Base-by-base conservation (phyloP, 371 early-diverging fungal genomes). In the Nematocida homosporus region DNA sequence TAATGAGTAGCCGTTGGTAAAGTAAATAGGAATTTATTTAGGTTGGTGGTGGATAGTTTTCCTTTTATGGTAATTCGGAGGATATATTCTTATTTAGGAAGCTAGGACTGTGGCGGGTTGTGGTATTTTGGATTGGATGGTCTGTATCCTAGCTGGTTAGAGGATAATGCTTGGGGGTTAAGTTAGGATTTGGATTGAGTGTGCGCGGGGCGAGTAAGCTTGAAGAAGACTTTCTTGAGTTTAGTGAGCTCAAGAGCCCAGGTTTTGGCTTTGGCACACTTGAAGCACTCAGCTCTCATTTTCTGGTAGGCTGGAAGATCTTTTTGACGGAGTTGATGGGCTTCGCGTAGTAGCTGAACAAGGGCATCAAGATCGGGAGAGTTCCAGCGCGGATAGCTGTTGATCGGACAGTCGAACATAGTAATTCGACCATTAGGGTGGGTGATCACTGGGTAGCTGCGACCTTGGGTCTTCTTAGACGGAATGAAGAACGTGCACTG, bases 351-450 rank as follows among this genome's bases (percentile, higher is more conserved):
- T 2, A 72, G 41, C 8, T 30, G 40, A 18, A 25, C 60, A 13
- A 72, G 57, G 23, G 48, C 32, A n/a, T 20, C 47, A 25, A 27
- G n/a, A 35, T 35, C 32, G 5, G 75, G 75, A 13, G 52, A 23
- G 23, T 41, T 51, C 75, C 75, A 72, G 16, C 5, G 40, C 6
- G 75, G 75, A 27, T 16, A 51, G 6, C 44, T 40, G 23, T 50
- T 50, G 8, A 72, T 8, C 2, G 13, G 32, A 18, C 18, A 3
- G 18, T 30, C 61, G 54, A 72, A 72, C 34, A 72, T 57, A 32
- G 20, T 16, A n/a, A 34, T 4, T 10, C 55, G 10, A 5, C 51
- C 51, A 8, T 41, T 41, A 27, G 35, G 1, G 13, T 27, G 18
- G 18, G 18, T 27, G 13, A 18, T 20, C 6, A 72, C 53, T 30